Evolutionary conservation across 139 green algal species (phyloP).

Genomic region (Dunaliella primolecta): DNA sequence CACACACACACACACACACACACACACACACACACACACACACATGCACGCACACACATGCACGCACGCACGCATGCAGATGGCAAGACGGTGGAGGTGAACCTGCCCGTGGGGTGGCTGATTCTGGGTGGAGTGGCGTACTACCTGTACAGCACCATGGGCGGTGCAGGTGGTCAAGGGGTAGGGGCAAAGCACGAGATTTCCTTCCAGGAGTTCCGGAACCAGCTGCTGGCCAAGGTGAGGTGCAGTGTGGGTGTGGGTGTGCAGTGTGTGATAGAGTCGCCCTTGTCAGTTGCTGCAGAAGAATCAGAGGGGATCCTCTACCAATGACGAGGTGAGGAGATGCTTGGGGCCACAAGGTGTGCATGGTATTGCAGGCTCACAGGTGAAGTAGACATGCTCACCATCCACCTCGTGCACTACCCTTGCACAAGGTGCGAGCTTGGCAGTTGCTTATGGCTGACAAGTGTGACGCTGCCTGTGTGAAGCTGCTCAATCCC

Average conservation of each 20-base stretch:
- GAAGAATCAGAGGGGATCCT: no score
- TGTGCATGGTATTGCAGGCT: no score
- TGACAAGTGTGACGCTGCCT: no score
- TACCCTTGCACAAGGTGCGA: no score
- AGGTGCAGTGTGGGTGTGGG: background rate
- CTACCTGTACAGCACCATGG: background rate
- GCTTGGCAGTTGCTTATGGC: no score
- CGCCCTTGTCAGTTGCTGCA: background rate
- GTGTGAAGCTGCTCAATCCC: no score
- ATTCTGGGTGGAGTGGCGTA: background rate
- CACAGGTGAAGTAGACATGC: no score
- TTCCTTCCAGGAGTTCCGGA: constrained; percentile 89
- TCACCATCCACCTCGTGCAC: no score
- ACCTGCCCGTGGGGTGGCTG: constrained; percentile 2
- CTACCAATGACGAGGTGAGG: no score
- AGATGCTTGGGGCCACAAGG: background rate
- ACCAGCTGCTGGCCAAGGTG: constrained; percentile 73
- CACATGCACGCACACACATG: background rate
- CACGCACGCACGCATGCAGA: background rate
- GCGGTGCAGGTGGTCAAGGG: background rate
- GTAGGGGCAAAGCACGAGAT: constrained; percentile 69
- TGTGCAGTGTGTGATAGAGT: no score
- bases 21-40: background rate
- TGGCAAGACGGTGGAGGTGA: background rate
- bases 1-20: background rate